Conservation (phyloP, 805 yeast genomes). For the Wickerhamiella hasegawae region DNA sequence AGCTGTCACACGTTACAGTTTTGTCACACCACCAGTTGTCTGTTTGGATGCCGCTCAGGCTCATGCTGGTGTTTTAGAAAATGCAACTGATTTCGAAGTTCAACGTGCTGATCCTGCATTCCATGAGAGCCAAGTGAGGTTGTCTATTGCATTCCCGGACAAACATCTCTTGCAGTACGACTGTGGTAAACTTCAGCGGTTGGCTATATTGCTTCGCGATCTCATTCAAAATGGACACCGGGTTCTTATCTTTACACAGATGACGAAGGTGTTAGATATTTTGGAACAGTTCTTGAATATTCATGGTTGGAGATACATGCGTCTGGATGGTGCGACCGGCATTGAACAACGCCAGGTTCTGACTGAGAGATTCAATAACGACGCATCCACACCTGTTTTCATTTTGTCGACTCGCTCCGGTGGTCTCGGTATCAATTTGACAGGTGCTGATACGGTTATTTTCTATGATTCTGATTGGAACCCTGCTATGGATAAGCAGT, state of each 20-base stretch:
- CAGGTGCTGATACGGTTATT: conserved; percentile 97
- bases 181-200: conserved; percentile 87
- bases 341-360: conserved; percentile 90
- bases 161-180: conserved; percentile 83
- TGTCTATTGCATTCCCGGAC: conserved; percentile 92
- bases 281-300: conserved; percentile 84
- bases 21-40: conserved; percentile 77
- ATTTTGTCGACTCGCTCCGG: conserved; percentile 93
- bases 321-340: conserved; percentile 94
- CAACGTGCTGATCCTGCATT: conserved; percentile 31
- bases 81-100: conserved; percentile 5
- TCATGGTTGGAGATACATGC: conserved; percentile 86
- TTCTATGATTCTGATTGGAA: conserved; percentile 99
- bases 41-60: conserved; percentile 42
- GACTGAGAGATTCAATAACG: conserved; percentile 85
- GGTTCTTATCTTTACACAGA: conserved; percentile 90
- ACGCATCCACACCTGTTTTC: conserved; percentile 72
- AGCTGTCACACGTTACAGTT: conserved; percentile 58
- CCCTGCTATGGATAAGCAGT: conserved; percentile 98
- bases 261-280: conserved; percentile 92
- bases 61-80: conserved; percentile 10
- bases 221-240: conserved; percentile 80
- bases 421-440: conserved; percentile 90
- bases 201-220: conserved; percentile 60
- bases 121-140: conserved; percentile 70